A percentile compares a stretch with the other conserved stretches of the same genome.
These are phyloP conservation scores for Aureoboletus auriporus DNA, from an alignment of 768 basidiomycete species.

Conservation along the genomic window DNA sequence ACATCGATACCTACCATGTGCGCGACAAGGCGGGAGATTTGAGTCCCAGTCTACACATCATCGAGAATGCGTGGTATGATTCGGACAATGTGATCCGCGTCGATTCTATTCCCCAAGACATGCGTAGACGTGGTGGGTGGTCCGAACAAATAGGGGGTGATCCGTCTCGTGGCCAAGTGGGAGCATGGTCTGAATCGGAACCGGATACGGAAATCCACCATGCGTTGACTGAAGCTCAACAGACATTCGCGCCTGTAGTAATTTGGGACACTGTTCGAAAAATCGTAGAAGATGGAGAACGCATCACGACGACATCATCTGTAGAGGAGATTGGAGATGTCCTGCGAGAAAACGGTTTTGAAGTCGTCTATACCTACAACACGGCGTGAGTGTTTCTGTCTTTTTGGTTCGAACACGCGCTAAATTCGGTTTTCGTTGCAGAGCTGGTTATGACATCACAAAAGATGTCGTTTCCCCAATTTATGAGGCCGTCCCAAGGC, in stretches of 20 bases:
- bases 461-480: conserved; percentile 37
- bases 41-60: conserved; percentile 26
- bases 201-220: conserved; percentile 14
- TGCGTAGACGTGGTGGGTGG: conserved; percentile 32
- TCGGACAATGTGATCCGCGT: conserved; percentile 32
- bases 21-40: conserved; percentile 10
- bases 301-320: conserved; percentile 17
- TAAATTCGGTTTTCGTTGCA: conserved; percentile 11
- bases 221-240: conserved; percentile 14
- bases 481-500: conserved; percentile 30
- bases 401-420: neutral
- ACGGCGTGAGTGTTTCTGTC: conserved; percentile 33
- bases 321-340: conserved; percentile 29
- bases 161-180: conserved; percentile 12
- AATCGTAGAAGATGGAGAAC: conserved; percentile 18
- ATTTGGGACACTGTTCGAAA: conserved; percentile 22
- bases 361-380: conserved; percentile 37
- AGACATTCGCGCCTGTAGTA: conserved; percentile 7
- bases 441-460: conserved; percentile 33
- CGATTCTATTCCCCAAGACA: conserved; percentile 30
- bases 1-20: conserved; percentile 32
- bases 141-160: conserved; percentile 3
- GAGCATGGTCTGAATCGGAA: conserved; percentile 16
- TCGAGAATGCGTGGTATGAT: conserved; percentile 40
- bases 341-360: conserved; percentile 36